Evolutionary conservation across 2,329 filamentous ascomycete genomes (phyloP).

Genomic region (Aspergillus texensis): DNA sequence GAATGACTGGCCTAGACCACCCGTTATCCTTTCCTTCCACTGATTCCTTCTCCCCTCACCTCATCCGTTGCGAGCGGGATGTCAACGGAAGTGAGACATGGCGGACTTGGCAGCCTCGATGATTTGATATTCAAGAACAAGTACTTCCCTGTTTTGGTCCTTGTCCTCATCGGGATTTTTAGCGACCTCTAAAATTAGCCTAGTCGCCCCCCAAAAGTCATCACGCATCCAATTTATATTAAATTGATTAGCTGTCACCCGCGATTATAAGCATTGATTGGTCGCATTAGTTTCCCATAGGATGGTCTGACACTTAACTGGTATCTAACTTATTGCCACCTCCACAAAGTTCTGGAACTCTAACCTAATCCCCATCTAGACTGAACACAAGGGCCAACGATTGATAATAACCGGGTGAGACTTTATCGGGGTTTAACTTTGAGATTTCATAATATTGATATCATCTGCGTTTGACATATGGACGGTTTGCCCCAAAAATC

Average conservation of each 20-base stretch:
- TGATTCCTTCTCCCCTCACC: neutral
- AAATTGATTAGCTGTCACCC: neutral
- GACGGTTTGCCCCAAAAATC: no score
- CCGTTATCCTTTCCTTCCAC: neutral
- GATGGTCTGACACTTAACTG: neutral
- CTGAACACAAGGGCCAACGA: neutral
- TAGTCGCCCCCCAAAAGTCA: no score
- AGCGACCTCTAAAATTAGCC: neutral
- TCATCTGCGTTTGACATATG: neutral
- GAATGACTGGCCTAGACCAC: neutral
- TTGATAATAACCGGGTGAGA: neutral
- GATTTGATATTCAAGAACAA: neutral
- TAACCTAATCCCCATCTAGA: neutral
- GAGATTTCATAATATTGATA: neutral
- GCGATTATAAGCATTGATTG: neutral
- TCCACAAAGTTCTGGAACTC: neutral
- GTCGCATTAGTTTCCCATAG: neutral
- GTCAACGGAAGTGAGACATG: neutral
- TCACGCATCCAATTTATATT: neutral
- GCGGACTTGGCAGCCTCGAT: conserved; percentile 1
- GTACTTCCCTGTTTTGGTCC: neutral
- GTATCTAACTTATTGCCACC: neutral
- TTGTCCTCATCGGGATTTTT: neutral
- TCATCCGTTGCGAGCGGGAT: neutral
- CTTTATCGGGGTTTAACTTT: conserved; percentile 4